These are phyloP conservation scores for Dendrostoma leiphaemia DNA, from an alignment of 2,329 filamentous ascomycete species.

Conservation along the genomic window DNA sequence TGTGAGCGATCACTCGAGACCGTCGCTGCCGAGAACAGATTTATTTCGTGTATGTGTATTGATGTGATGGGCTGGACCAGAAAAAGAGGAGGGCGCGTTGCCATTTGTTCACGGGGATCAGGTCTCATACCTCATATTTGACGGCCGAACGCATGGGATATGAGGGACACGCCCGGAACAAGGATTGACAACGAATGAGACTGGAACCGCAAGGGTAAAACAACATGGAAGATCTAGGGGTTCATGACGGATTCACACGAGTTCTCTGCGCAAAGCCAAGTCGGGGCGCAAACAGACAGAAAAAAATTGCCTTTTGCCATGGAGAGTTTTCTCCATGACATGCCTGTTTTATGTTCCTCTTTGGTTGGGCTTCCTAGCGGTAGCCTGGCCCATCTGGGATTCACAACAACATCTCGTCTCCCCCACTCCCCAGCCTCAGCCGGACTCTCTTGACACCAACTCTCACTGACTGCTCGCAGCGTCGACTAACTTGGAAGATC, in stretches of 20 bases:
- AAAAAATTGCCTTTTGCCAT: background rate
- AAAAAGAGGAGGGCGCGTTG: background rate
- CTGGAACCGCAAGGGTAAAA: background rate
- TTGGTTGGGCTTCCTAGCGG: background rate
- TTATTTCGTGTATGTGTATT: background rate
- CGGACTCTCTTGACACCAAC: background rate
- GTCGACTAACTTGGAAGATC: background rate
- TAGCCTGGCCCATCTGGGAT: background rate
- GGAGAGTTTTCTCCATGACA: background rate
- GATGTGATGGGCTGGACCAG: background rate
- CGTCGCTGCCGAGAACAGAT: no score
- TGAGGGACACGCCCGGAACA: background rate
- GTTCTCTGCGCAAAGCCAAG: background rate
- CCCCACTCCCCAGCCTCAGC: background rate
- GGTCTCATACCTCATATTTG: no score
- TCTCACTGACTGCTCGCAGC: background rate
- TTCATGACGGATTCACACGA: background rate
- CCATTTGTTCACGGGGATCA: no score
- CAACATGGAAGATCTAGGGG: background rate
- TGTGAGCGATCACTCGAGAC: conserved; percentile 35
- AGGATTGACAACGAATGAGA: background rate
- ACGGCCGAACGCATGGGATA: background rate
- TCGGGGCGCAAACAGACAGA: background rate
- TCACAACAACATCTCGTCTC: background rate
- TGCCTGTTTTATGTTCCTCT: background rate